Base-by-base conservation (phyloP, 1,284 basidiomycete genomes). In the Pseudozyma thailandica region DNA sequence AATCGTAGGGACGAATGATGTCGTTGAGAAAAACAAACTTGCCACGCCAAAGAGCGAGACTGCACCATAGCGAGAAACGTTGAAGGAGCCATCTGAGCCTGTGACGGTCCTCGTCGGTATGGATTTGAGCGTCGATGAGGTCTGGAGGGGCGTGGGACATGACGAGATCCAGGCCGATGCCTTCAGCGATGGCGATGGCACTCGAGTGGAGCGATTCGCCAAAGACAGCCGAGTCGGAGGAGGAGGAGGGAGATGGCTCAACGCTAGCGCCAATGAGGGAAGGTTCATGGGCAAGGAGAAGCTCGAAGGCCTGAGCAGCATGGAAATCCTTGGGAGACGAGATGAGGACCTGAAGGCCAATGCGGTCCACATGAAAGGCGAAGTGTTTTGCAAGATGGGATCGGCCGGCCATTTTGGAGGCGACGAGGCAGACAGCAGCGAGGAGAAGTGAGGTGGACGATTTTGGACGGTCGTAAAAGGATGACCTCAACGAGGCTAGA, bases 1-100 rank as follows among this genome's bases (percentile, higher is more conserved):
- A 53, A 41, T 60, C 57, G 16, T 27, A 15, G 0, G 57, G 50
- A 2, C 57, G 50, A 20, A 60, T 25, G 26, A 44, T 18, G 0
- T 31, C 28, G 50, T 53, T 53, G 57, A 60, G 50, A n/a, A 53
- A 53, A 30, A 60, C 16, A 21, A 53, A 49, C 33, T 52, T 60
- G 39, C 45, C 30, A 20, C 57, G 57, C 57, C 57, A 60, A 16
- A 60, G 42, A 20, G 50, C 52, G 18, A 60, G 57, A 35, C 59
- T 61, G 38, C 51, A 61, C 59, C 59, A 61, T 21, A 61, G 52
- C 43, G 59, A 61, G 35, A 61, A 61, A 42, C 43, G 59, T 20
- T 48, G 41, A 13, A 61, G 26, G 18, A 46, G 43, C 18, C 13
- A 30, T 6, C 41, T 50, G 5, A 53, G n/a, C 20, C n/a, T n/a